Evolutionary conservation across 2,329 filamentous ascomycete species (phyloP).

Genomic region (Penicillium sp.): DNA sequence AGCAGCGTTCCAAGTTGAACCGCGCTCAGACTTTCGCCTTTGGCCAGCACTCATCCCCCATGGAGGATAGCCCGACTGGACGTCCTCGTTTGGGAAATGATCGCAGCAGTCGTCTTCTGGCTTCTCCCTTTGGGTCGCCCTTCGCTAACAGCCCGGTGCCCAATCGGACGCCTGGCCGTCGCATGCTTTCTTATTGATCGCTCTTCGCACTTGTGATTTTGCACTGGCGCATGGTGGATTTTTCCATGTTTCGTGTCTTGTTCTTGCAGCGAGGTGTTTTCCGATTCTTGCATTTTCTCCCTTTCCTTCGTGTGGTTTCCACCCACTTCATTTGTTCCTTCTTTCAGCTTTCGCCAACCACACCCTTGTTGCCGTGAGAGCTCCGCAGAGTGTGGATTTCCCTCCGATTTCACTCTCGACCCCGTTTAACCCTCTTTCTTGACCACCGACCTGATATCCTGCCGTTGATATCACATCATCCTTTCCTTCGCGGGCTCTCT

Average conservation of each 20-base stretch:
- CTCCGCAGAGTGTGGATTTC: constrained; percentile 16
- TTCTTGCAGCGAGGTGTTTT: constrained; percentile 33
- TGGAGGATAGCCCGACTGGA: constrained; percentile 67
- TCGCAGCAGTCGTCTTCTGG: constrained; percentile 34
- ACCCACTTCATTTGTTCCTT: constrained; percentile 18
- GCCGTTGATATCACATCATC: constrained; percentile 25
- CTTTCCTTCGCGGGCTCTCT: constrained; percentile 20
- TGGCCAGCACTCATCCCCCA: constrained; percentile 68
- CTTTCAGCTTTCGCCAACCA: constrained; percentile 17
- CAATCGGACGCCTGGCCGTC: constrained; percentile 44
- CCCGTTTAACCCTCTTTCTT: constrained; percentile 8
- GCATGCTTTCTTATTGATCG: constrained; percentile 49
- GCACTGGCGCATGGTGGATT: constrained; percentile 22
- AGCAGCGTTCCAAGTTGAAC: constrained; percentile 81
- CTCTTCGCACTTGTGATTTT: constrained; percentile 9
- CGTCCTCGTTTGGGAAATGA: constrained; percentile 45
- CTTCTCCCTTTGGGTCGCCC: constrained; percentile 44
- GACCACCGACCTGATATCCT: constrained; percentile 18
- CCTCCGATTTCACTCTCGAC: constrained; percentile 6
- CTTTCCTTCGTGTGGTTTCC: constrained; percentile 18
- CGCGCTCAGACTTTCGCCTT: constrained; percentile 95
- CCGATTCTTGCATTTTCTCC: constrained; percentile 17
- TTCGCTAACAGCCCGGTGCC: constrained; percentile 42
- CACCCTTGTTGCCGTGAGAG: constrained; percentile 1
- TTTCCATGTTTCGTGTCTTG: constrained; percentile 20